A percentile compares a stretch with the other conserved stretches of the same genome.
phyloP scores from a whole-genome alignment of 2,329 filamentous ascomycete genomes.

The Fusarium sp. region DNA sequence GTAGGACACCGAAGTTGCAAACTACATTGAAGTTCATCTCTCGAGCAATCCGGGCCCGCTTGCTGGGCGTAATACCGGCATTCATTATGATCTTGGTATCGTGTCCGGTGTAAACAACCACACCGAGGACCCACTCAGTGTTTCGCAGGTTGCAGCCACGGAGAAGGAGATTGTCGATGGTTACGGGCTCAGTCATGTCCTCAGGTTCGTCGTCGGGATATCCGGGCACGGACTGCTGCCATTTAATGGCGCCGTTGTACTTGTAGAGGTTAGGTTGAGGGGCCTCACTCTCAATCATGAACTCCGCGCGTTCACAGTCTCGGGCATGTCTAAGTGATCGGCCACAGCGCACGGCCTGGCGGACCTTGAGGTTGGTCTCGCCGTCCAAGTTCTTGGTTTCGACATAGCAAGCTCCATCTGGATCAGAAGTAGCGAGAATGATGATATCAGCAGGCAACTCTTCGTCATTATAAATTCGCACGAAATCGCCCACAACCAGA shows the following conservation, averaged over 20 bases:
- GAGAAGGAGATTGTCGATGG: constrained; percentile 94
- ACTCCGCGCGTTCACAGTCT: constrained; percentile 92
- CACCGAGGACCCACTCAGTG: constrained; percentile 94
- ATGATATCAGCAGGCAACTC: constrained; percentile 95
- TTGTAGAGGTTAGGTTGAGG: constrained; percentile 96
- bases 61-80: constrained; percentile 93
- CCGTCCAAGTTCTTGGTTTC: constrained; percentile 99
- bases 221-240: constrained; percentile 81
- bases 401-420: constrained; percentile 95
- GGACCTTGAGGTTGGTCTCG: constrained; percentile 97
- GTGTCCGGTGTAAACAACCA: constrained; percentile 94
- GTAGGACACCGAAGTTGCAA: constrained; percentile 93
- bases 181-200: constrained; percentile 92
- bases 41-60: constrained; percentile 90
- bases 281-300: constrained; percentile 89
- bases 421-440: constrained; percentile 92
- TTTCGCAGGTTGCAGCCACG: constrained; percentile 95
- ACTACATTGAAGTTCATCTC: constrained; percentile 98
- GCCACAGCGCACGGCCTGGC: constrained; percentile 90
- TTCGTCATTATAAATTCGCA: constrained; percentile 96
- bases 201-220: constrained; percentile 74
- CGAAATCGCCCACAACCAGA: constrained; percentile 94
- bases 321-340: constrained; percentile 87
- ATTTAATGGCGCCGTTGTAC: constrained; percentile 91
- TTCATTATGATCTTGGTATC: constrained; percentile 99